Conservation (phyloP, 495 filamentous ascomycete species). For the Lasiosphaeris hirsuta region DNA sequence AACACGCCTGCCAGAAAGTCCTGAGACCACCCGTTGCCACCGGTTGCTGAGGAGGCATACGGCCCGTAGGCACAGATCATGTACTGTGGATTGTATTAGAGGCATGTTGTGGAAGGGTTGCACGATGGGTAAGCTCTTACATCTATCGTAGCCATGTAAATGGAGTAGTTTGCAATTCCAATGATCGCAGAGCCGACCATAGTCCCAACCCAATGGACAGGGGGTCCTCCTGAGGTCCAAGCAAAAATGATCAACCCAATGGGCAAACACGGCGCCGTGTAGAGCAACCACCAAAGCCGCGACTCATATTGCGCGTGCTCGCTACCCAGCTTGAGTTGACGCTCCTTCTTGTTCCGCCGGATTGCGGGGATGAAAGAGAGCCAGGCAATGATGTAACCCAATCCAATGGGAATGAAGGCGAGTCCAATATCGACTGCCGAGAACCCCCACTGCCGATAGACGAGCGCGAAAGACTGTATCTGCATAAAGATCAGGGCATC, state of each 20-base stretch:
- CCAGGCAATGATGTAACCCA: conserved; percentile 66
- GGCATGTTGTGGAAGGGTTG: background rate
- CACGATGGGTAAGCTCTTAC: conserved; percentile 9
- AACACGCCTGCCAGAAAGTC: conserved; percentile 81
- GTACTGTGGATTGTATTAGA: conserved; percentile 38
- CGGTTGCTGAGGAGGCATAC: conserved; percentile 75
- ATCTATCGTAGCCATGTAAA: conserved; percentile 80
- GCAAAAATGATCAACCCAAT: conserved; percentile 70
- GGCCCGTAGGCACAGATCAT: conserved; percentile 80
- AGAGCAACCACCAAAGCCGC: conserved; percentile 56
- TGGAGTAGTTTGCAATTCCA: conserved; percentile 66
- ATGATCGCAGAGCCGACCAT: conserved; percentile 59
- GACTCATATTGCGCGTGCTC: conserved; percentile 61
- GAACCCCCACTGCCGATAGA: conserved; percentile 65
- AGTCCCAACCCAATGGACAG: conserved; percentile 60
- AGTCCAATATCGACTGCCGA: conserved; percentile 53
- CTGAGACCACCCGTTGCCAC: conserved; percentile 65
- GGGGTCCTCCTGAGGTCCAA: conserved; percentile 61
- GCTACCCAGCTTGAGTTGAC: conserved; percentile 49
- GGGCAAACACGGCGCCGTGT: conserved; percentile 60
- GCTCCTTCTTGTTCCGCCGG: conserved; percentile 50
- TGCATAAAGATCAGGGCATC: conserved; percentile 83
- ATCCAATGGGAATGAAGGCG: conserved; percentile 59
- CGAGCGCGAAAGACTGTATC: conserved; percentile 62
- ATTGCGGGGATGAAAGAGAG: conserved; percentile 62